Evolutionary conservation across 306 rosid genomes (phyloP), one percentile per base, ranked within the genome.

Genomic region (Quercus cerris): DNA sequence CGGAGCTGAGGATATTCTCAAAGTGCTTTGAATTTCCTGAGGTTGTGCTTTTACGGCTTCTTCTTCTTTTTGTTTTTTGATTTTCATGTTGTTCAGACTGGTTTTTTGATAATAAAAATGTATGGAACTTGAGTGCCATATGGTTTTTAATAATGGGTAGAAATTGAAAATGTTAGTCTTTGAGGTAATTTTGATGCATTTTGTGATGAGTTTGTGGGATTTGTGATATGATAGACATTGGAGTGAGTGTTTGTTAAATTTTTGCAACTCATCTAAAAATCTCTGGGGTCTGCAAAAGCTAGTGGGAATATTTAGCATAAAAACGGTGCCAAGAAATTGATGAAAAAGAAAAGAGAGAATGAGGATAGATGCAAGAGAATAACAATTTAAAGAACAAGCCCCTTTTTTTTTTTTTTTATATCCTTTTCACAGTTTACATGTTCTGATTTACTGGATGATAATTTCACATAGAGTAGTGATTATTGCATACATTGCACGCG

Each of bases 1-100:
- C 20, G 84, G 97, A 23, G 97, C 98, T 66, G 97, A 95, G 55
- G 97, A 95, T 33, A 76, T 95, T 11, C 97, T 95, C 82, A 86
- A 91, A 54, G 74, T 71, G 11, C 92, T 95, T 38, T 94, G 82
- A 87, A 19, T 75, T 41, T 30, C 27, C 68, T 41, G 54, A 20
- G 58, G 28, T 2, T 73, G 72, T 68, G 4, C n/a, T 23, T 12
- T 41, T 41, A 41, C 46, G 46, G 46, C 28, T 19, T 67, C 13
- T 6, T 68, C 6, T 0, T 57, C 20, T 15, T 1, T 25, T 28
- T n/a, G 19, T 8, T 56, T 51, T 10, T 66, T 79, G 69, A 31
- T 27, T 56, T 17, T 18, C 19, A 63, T 46, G 13, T 27, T 59
- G 5, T 44, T n/a, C 27, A 33, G 51, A 64, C 44, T 64, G 44